Percentiles rank a stretch among this genome's conserved stretches.
These are phyloP conservation scores for Pichia sp. DNA, from an alignment of 1,139 yeast genomes.

Conservation along the genomic window DNA sequence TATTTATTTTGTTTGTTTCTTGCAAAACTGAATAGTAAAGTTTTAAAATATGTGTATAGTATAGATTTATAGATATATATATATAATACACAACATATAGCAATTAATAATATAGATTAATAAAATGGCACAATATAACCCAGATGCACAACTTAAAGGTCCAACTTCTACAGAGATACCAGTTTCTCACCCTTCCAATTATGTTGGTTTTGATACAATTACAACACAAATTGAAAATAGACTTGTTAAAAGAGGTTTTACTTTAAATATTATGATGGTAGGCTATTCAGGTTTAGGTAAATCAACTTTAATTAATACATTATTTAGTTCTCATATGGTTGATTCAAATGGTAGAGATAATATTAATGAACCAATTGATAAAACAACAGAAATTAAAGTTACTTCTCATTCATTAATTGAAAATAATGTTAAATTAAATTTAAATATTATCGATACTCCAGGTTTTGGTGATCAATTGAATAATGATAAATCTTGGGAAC, in stretches of 20 bases:
- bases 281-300: constrained; percentile 95
- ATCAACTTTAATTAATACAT: constrained; percentile 82
- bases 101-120: neutral
- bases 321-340: constrained; percentile 77
- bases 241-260: constrained; percentile 86
- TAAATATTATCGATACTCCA: constrained; percentile 92
- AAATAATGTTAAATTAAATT: constrained; percentile 77
- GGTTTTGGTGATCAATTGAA: constrained; percentile 97
- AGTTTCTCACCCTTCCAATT: constrained; percentile 39
- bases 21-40: too few relatives aligned
- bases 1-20: too few relatives aligned
- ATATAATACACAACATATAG: too few relatives aligned
- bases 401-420: constrained; percentile 67
- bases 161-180: constrained; percentile 2
- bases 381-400: constrained; percentile 83
- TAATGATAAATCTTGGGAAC: constrained; percentile 97
- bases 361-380: constrained; percentile 67
- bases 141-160: neutral
- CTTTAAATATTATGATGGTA: constrained; percentile 89
- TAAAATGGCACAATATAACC: constrained; percentile 1
- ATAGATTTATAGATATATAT: too few relatives aligned
- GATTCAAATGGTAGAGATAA: constrained; percentile 64
- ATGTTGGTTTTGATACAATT: constrained; percentile 95
- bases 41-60: too few relatives aligned
- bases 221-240: constrained; percentile 94